phyloP scores from a whole-genome alignment of 2,329 filamentous ascomycete species.

The Ophiocordyceps camponoti-leonardi region DNA sequence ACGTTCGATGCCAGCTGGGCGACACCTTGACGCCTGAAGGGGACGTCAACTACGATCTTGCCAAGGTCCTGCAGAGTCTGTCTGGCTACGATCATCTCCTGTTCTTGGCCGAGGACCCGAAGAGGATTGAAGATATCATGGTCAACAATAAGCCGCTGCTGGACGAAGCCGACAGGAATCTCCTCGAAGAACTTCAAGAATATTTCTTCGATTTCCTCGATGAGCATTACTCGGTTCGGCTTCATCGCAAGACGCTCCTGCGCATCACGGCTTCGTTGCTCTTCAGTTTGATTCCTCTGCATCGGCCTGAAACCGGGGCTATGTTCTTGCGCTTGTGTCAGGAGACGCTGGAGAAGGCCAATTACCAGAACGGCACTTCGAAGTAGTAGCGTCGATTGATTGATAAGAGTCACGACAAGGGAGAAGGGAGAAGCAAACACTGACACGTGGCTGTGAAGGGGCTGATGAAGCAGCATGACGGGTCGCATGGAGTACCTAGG shows the following conservation, averaged over 20 bases:
- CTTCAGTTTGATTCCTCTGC: constrained; percentile 13
- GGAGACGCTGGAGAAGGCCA: constrained; percentile 10
- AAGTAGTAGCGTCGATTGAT: too few relatives aligned
- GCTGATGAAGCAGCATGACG: too few relatives aligned
- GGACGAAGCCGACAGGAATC: constrained; percentile 8
- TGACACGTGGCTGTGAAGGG: too few relatives aligned
- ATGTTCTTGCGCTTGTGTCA: constrained; percentile 11
- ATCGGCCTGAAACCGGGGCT: constrained; percentile 9
- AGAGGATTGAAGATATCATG: constrained; percentile 3
- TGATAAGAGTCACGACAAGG: too few relatives aligned
- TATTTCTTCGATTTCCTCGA: constrained; percentile 11
- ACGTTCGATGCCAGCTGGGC: constrained; percentile 13
- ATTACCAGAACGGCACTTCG: neutral
- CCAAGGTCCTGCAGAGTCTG: constrained; percentile 13
- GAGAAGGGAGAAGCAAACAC: too few relatives aligned
- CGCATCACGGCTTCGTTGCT: constrained; percentile 13
- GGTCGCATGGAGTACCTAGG: too few relatives aligned
- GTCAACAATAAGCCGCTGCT: constrained; percentile 6
- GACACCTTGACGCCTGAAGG: constrained; percentile 10
- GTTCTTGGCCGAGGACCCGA: constrained; percentile 8
- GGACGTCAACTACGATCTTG: constrained; percentile 13
- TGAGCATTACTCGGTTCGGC: constrained; percentile 8
- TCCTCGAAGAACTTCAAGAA: constrained; percentile 7
- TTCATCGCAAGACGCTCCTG: constrained; percentile 13
- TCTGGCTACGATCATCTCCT: constrained; percentile 14